These are phyloP conservation scores for Sordariomycetes sp. DNA, from an alignment of 2,329 filamentous ascomycete species.

Conservation along the genomic window DNA sequence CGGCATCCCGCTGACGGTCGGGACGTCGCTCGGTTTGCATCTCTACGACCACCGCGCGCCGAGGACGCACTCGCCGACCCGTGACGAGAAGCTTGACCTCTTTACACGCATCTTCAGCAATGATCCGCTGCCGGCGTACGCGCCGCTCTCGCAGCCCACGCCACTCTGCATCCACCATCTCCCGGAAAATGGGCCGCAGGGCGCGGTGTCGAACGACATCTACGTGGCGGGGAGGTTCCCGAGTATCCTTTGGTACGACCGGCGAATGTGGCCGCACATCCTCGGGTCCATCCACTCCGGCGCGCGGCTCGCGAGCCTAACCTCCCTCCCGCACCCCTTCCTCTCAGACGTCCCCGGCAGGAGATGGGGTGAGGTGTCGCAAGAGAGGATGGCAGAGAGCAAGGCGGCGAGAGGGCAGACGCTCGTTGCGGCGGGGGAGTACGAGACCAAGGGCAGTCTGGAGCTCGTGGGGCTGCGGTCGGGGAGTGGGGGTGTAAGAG, in stretches of 20 bases:
- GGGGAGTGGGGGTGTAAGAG: not conserved
- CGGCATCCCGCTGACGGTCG: slow-evolving; percentile 65
- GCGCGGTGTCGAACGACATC: slow-evolving; percentile 60
- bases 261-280: slow-evolving; percentile 69
- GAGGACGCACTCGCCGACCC: slow-evolving; percentile 15
- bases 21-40: slow-evolving; percentile 69
- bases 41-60: slow-evolving; percentile 60
- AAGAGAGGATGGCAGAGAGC: slow-evolving; percentile 42
- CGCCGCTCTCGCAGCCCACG: slow-evolving; percentile 65
- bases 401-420: slow-evolving; percentile 42
- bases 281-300: slow-evolving; percentile 73
- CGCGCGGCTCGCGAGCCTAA: slow-evolving; percentile 60
- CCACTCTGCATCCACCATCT: slow-evolving; percentile 75
- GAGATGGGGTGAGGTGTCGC: slow-evolving; percentile 38
- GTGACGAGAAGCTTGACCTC: slow-evolving; percentile 13
- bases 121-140: slow-evolving; percentile 43
- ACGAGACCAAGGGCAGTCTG: slow-evolving; percentile 80
- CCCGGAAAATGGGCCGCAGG: slow-evolving; percentile 36
- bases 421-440: slow-evolving; percentile 74
- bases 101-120: slow-evolving; percentile 33
- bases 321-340: slow-evolving; percentile 54
- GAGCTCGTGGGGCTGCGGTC: slow-evolving; percentile 62
- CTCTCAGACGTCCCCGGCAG: slow-evolving; percentile 43
- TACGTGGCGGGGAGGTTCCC: slow-evolving; percentile 84
- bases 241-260: slow-evolving; percentile 78